Conservation (phyloP, 1,284 basidiomycete genomes). For the Ustilago esculenta region DNA sequence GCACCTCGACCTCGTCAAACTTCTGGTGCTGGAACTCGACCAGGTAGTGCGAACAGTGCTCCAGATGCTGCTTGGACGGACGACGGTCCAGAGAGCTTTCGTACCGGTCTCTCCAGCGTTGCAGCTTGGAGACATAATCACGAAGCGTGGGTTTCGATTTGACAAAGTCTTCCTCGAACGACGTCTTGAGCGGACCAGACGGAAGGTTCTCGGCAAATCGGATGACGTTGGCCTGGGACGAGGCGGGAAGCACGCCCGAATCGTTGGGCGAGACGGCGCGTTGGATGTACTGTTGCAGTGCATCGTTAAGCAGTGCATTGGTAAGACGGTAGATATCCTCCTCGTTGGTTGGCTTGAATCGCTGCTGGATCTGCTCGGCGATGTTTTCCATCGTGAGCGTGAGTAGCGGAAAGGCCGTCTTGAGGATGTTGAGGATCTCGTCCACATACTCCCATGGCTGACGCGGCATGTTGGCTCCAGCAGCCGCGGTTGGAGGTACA, state of each 20-base stretch:
- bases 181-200: constrained; percentile 71
- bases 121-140: constrained; percentile 88
- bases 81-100: constrained; percentile 84
- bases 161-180: constrained; percentile 93
- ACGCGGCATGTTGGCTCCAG: constrained; percentile 64
- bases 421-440: constrained; percentile 91
- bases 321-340: constrained; percentile 95
- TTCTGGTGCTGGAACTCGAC: constrained; percentile 98
- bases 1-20: constrained; percentile 97
- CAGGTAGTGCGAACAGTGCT: constrained; percentile 89
- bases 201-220: constrained; percentile 75
- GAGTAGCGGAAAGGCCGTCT: constrained; percentile 94
- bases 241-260: constrained; percentile 76
- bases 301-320: constrained; percentile 80
- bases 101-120: constrained; percentile 92
- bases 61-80: constrained; percentile 85
- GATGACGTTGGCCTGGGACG: constrained; percentile 73
- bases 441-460: constrained; percentile 92
- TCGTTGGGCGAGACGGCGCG: constrained; percentile 70
- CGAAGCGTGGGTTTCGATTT: constrained; percentile 80
- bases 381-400: constrained; percentile 96
- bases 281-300: constrained; percentile 68
- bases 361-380: constrained; percentile 90
- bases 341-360: constrained; percentile 90
- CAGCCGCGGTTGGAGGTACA: constrained; percentile 31